These are phyloP conservation scores for Pisolithus sp. DNA, from an alignment of 768 basidiomycete species.

Conservation along the genomic window DNA sequence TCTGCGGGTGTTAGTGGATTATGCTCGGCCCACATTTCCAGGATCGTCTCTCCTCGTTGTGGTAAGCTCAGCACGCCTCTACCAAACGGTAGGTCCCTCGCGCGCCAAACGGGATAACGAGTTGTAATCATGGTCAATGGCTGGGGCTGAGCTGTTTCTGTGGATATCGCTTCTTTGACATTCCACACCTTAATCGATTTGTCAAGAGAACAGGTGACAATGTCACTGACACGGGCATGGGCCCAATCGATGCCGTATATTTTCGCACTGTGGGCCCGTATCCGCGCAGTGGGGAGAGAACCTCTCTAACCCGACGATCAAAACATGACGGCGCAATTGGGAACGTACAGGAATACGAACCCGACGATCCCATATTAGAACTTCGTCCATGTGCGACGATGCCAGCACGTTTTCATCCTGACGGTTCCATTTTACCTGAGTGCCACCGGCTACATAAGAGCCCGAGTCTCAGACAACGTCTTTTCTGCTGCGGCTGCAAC, in stretches of 20 bases:
- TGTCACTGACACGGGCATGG: constrained; percentile 60
- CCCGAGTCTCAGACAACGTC: not conserved
- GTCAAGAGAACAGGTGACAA: constrained; percentile 93
- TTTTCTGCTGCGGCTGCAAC: constrained; percentile 2
- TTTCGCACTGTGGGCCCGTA: constrained; percentile 81
- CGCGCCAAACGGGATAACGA: constrained; percentile 90
- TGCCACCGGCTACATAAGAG: constrained; percentile 60
- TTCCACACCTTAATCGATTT: constrained; percentile 88
- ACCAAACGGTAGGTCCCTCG: constrained; percentile 88
- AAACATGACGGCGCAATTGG: not conserved
- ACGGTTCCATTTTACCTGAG: constrained; percentile 97
- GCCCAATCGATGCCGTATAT: constrained; percentile 99
- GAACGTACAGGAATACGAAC: constrained; percentile 36
- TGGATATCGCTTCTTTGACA: constrained; percentile 17
- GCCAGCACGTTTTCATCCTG: constrained; percentile 83
- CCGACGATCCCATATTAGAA: constrained; percentile 91
- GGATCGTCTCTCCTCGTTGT: constrained; percentile 75
- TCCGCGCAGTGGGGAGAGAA: constrained; percentile 67
- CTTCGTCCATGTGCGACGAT: constrained; percentile 80
- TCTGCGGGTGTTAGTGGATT: constrained; percentile 45
- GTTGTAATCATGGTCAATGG: constrained; percentile 59
- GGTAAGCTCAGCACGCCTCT: constrained; percentile 81
- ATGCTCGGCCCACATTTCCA: constrained; percentile 71
- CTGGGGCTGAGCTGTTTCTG: constrained; percentile 15
- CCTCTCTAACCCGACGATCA: constrained; percentile 58